Percentiles rank a stretch among this genome's conserved stretches.
These are phyloP conservation scores for Orbilia blumenaviensis DNA, from an alignment of 2,329 filamentous ascomycete species.

Conservation along the genomic window DNA sequence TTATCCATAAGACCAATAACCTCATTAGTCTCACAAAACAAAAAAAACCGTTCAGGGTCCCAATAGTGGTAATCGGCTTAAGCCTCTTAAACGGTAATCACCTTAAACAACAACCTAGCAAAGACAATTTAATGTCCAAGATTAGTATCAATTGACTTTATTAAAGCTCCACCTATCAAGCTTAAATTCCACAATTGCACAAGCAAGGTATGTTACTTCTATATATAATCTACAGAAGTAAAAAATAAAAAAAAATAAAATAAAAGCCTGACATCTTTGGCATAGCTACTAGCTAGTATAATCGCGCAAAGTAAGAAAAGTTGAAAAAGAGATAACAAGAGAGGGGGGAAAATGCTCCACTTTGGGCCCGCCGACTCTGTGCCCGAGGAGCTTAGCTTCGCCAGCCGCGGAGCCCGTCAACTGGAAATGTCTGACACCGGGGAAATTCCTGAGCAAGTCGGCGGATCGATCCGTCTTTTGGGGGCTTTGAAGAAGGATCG, in stretches of 20 bases:
- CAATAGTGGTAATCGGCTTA: background rate
- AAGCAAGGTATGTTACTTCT: background rate
- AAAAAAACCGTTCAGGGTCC: background rate
- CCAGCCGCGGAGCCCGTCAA: conserved; percentile 9
- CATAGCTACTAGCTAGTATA: conserved; percentile 4
- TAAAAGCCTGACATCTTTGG: background rate
- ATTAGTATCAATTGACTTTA: conserved; percentile 15
- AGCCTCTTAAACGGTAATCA: conserved; percentile 11
- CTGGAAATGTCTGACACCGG: conserved; percentile 1
- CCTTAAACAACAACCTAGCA: conserved; percentile 6
- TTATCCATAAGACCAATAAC: background rate
- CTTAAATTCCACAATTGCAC: conserved; percentile 13
- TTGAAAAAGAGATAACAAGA: background rate
- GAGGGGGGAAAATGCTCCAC: background rate
- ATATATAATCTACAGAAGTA: background rate
- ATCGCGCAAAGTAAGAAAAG: background rate
- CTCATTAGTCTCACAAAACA: conserved; percentile 8
- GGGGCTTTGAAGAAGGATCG: conserved; percentile 10
- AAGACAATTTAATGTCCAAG: background rate
- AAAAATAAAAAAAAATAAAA: background rate
- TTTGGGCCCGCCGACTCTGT: background rate
- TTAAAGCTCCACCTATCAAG: conserved; percentile 8
- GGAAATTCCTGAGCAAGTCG: conserved; percentile 13
- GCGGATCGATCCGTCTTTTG: conserved; percentile 19
- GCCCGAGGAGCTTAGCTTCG: conserved; percentile 7